Base-by-base conservation (phyloP, 164 flowering plant species). In the Houttuynia cordata region DNA sequence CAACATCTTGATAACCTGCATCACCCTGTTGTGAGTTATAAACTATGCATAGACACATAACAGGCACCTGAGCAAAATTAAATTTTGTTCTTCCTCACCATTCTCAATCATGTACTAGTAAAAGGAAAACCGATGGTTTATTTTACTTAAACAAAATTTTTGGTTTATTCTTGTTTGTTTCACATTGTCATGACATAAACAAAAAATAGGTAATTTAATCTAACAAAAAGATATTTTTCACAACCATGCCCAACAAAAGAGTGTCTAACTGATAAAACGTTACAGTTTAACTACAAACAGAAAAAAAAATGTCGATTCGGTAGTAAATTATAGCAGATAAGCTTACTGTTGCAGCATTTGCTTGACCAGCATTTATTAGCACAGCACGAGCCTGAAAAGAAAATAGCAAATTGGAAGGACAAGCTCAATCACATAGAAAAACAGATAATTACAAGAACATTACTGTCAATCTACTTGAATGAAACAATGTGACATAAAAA, bases 301-400 rank as follows among this genome's bases (percentile, higher is more conserved):
- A 12, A 45, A 10, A 8, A 56, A 39, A 17, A 15, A 39, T 23
- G 24, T 10, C 22, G n/a, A 53, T 18, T 4, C 8, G 34, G 8
- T 8, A 25, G 14, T 21, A 56, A 1, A 24, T 56, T 24, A 17
- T 45, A 30, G 23, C 17, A 41, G 6, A 59, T 22, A 39, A 56
- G 56, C 80, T 74, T 76, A 88, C 97, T 60, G 94, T 88, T 64
- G 97, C 96, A 62, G 99, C 99, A 79, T 93, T 93, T 60, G 99
- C 99, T 70, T 93, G 99, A 75, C 97, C 99, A 70, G 99, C 97
- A 85, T 93, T 93, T 66, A 90, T 88, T 62, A 93, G 70, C 40
- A 93, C 86, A 12, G 99, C 99, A 73, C 99, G 97, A 22, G 88
- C 96, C 99, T 93, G 78, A 62, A 67, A 73, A 40, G 24, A 22